Percentiles rank a stretch among this genome's conserved stretches.
These are phyloP conservation scores for Sugiyamaella floridensis DNA, from an alignment of 805 yeast species.

Conservation along the genomic window DNA sequence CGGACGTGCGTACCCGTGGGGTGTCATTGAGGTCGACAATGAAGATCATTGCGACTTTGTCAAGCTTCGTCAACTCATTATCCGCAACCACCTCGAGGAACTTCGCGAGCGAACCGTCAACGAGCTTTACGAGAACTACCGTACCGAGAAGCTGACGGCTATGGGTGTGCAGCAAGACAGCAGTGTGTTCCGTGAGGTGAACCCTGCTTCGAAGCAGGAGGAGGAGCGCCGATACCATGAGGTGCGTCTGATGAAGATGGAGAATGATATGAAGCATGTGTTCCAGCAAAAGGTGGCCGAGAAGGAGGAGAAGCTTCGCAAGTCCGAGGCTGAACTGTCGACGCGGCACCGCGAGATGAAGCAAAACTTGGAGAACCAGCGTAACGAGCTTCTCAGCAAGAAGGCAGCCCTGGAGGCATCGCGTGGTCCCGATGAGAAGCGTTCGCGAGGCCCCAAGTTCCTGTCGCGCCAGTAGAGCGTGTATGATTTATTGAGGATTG, in stretches of 20 bases:
- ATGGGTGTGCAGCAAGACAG: constrained; percentile 92
- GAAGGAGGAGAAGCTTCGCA: constrained; percentile 94
- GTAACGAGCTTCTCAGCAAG: constrained; percentile 84
- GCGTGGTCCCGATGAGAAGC: constrained; percentile 24
- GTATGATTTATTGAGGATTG: background rate
- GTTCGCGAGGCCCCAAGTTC: constrained; percentile 18
- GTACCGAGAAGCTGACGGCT: constrained; percentile 69
- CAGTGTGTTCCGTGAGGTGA: constrained; percentile 88
- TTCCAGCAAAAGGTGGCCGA: constrained; percentile 94
- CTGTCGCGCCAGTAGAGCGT: background rate
- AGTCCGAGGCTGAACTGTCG: constrained; percentile 93
- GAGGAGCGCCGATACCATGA: constrained; percentile 92
- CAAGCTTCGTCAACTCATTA: constrained; percentile 76
- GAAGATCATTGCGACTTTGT: constrained; percentile 90
- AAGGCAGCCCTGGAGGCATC: constrained; percentile 55
- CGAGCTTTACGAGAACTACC: constrained; percentile 75
- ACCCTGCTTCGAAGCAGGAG: constrained; percentile 85
- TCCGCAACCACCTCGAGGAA: constrained; percentile 90
- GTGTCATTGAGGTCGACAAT: constrained; percentile 89
- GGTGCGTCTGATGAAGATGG: constrained; percentile 88
- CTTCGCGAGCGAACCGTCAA: constrained; percentile 78
- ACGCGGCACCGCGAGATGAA: constrained; percentile 96
- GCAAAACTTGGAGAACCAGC: constrained; percentile 82
- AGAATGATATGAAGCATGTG: constrained; percentile 91
- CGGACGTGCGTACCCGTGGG: constrained; percentile 97